phyloP scores from a whole-genome alignment of 2,329 filamentous ascomycete species.

The Aspergillus novofumigatus region DNA sequence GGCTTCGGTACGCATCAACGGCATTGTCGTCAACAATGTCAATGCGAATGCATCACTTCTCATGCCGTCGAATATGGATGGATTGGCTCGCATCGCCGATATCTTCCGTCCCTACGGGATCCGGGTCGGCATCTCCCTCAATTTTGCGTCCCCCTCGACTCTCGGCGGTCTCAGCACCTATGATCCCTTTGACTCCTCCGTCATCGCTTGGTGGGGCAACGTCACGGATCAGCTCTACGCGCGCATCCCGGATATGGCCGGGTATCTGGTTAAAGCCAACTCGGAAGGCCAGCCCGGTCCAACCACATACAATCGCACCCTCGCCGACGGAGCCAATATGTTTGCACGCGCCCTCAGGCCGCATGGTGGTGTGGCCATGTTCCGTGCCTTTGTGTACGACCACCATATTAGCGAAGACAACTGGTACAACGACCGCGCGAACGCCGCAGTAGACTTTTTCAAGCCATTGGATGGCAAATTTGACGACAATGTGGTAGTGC shows the following conservation, averaged over 20 bases:
- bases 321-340: slow-evolving; percentile 64
- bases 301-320: slow-evolving; percentile 64
- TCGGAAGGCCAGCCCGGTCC: slow-evolving; percentile 70
- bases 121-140: slow-evolving; percentile 61
- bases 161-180: slow-evolving; percentile 57
- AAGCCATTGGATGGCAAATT: slow-evolving; percentile 61
- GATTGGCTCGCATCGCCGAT: slow-evolving; percentile 60
- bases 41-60: slow-evolving; percentile 62
- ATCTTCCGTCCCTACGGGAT: slow-evolving; percentile 64
- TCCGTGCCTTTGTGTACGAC: slow-evolving; percentile 69
- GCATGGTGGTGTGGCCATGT: slow-evolving; percentile 62
- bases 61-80: slow-evolving; percentile 54
- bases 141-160: slow-evolving; percentile 61
- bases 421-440: slow-evolving; percentile 66
- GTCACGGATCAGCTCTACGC: slow-evolving; percentile 58
- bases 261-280: slow-evolving; percentile 68
- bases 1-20: slow-evolving; percentile 64
- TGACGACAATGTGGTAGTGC: slow-evolving; percentile 65
- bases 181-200: slow-evolving; percentile 59
- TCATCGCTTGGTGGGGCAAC: slow-evolving; percentile 60
- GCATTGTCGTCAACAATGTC: slow-evolving; percentile 66
- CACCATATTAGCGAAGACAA: slow-evolving; percentile 52
- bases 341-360: slow-evolving; percentile 59
- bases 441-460: slow-evolving; percentile 66
- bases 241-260: slow-evolving; percentile 62